Base-by-base conservation (phyloP, 192 early-diverging fungal species). In the Pilaira anomala region DNA sequence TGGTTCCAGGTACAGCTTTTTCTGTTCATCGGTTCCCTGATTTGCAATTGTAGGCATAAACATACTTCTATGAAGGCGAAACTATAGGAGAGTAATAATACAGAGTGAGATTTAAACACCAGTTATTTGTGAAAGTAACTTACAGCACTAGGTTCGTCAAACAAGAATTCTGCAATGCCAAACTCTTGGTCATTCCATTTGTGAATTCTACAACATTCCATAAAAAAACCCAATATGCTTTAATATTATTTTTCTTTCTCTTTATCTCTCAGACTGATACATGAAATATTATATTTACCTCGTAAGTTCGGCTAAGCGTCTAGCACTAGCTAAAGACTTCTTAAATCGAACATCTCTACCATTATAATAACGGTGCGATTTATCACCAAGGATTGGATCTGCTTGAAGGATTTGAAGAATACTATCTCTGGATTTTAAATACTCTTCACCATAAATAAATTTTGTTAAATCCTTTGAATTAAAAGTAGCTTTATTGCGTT, bases 41-140 rank as follows among this genome's bases (percentile, higher is more conserved):
- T 78, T 84, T 66, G 78, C 73, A 41, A 95, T 70, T 1, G 88
- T 88, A 5, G 93, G 91, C 54, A 91, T 87, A 68, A 95, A 95
- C 91, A 95, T 94, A 14, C 76, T 74, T 3, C 82, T 78, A 65
- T 94, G 91, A 44, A 94, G 78, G 21, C 82, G 77, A 53, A 88
- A 90, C 60, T 83, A 70, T 21, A 28, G 25, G 55, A 21, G 1
- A 29, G 16, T 19, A 8, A 19, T 18, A 13, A 39, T 16, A 25
- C n/a, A 2, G n/a, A 40, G 33, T 12, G 9, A 42, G 58, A 36
- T 28, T 19, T 9, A 29, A 65, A 4, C 19, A 30, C 14, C 6
- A 36, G 11, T 36, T 5, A 19, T 28, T 41, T n/a, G n/a, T n/a
- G n/a, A n/a, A n/a, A n/a, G 1, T 19, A 36, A 60, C 62, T 58